Evolutionary conservation across 495 filamentous ascomycete species (phyloP).

Genomic region (Letharia lupina): DNA sequence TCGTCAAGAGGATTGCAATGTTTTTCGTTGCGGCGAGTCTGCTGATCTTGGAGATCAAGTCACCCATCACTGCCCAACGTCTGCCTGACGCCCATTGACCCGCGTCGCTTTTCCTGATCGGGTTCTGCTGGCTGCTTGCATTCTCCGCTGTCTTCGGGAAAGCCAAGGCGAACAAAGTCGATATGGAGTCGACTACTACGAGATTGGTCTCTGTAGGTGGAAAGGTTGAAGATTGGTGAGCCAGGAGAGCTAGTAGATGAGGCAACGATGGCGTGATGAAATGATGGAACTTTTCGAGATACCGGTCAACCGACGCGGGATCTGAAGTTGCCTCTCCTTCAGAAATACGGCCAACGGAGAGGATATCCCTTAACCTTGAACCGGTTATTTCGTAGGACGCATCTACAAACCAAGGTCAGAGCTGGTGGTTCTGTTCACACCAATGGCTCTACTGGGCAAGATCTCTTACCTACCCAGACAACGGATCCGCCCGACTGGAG

Average conservation of each 20-base stretch:
- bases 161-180: conserved; percentile 62
- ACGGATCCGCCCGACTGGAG: conserved; percentile 55
- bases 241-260: conserved; percentile 67
- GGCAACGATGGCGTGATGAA: conserved; percentile 50
- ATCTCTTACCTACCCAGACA: conserved; percentile 74
- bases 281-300: conserved; percentile 36
- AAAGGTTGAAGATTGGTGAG: conserved; percentile 50
- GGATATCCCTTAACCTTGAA: conserved; percentile 34
- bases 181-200: conserved; percentile 69
- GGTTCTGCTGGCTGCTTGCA: conserved; percentile 17
- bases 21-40: conserved; percentile 61
- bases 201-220: conserved; percentile 52
- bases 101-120: conserved; percentile 34
- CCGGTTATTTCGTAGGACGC: conserved; percentile 40
- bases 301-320: conserved; percentile 10
- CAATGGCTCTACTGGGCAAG: background rate
- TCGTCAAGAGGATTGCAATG: conserved; percentile 60
- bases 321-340: conserved; percentile 13
- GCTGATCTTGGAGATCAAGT: conserved; percentile 48
- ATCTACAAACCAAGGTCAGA: conserved; percentile 30
- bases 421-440: background rate
- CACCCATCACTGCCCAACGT: conserved; percentile 52
- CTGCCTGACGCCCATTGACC: conserved; percentile 51
- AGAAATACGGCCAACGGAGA: conserved; percentile 14
- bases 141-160: conserved; percentile 45